These are phyloP conservation scores for Thraustochytrium striatum DNA, from an alignment of 352 stramenopile species.

Conservation along the genomic window DNA sequence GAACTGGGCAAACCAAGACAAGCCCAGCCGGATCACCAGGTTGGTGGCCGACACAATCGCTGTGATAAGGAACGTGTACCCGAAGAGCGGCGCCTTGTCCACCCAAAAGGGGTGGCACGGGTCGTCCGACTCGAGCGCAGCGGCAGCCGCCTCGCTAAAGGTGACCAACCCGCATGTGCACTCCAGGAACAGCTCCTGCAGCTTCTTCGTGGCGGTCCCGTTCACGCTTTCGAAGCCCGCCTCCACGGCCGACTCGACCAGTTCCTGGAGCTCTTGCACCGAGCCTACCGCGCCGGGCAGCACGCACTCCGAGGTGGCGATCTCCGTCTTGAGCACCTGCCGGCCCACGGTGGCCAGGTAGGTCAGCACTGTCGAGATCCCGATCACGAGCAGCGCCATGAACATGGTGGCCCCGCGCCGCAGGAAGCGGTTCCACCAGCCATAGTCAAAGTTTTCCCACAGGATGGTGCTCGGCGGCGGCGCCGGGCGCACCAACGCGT, in stretches of 20 bases:
- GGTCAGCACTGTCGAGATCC: constrained; percentile 49
- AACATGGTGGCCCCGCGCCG: constrained; percentile 38
- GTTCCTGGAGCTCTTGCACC: constrained; percentile 36
- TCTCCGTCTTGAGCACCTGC: constrained; percentile 43
- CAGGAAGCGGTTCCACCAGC: constrained; percentile 19
- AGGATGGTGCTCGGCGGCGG: constrained; percentile 50
- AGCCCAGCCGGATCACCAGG: constrained; percentile 12
- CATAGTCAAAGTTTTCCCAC: constrained; percentile 51
- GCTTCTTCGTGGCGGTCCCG: constrained; percentile 2
- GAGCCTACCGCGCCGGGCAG: constrained; percentile 26
- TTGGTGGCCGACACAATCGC: constrained; percentile 32
- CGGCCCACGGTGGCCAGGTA: constrained; percentile 15
- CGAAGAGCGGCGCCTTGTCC: constrained; percentile 33
- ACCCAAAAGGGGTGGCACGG: constrained; percentile 45
- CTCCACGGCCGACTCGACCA: constrained; percentile 10
- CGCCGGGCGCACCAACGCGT: constrained; percentile 13
- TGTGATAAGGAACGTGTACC: constrained; percentile 38
- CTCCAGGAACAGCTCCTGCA: neutral
- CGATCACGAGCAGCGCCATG: constrained; percentile 21
- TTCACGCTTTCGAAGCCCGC: constrained; percentile 1
- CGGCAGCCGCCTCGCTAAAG: constrained; percentile 21
- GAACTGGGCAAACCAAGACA: constrained; percentile 51
- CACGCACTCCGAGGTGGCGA: constrained; percentile 44
- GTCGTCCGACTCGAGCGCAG: constrained; percentile 14
- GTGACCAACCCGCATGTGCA: constrained; percentile 25